Percentiles rank a stretch among this genome's conserved stretches.
Conservation (phyloP, 2,329 filamentous ascomycete species). For the Pochonia chlamydosporia region DNA sequence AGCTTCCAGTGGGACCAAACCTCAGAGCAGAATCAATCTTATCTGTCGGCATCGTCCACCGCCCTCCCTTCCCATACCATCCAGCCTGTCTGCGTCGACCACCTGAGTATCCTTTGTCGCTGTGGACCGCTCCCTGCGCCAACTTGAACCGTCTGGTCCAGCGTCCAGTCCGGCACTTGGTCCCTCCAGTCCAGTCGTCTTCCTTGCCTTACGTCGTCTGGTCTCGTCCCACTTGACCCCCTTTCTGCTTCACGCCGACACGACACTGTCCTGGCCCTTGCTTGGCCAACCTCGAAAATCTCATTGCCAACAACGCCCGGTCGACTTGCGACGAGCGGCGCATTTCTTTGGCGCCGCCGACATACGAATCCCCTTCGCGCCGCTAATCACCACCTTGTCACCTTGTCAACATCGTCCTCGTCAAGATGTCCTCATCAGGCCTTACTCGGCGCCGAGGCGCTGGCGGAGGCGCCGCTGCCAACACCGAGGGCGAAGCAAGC, state of each 20-base stretch:
- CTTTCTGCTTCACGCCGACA: neutral
- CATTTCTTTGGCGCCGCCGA: constrained; percentile 7
- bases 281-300: neutral
- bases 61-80: no score
- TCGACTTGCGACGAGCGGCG: constrained; percentile 7
- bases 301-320: neutral
- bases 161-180: no score
- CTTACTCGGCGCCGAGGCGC: constrained; percentile 64
- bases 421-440: constrained; percentile 40
- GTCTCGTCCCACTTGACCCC: constrained; percentile 7
- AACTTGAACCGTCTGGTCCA: neutral
- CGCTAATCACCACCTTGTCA: neutral
- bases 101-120: no score
- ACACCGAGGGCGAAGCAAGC: constrained; percentile 49
- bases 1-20: no score
- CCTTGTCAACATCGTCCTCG: neutral
- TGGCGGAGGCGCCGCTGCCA: constrained; percentile 57
- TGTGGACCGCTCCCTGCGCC: no score
- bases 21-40: no score
- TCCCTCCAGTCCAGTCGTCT: neutral
- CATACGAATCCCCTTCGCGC: neutral
- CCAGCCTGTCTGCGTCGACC: no score
- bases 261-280: neutral
- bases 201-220: no score
- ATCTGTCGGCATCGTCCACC: no score